Percentiles rank a stretch among this genome's conserved stretches.
These are phyloP conservation scores for Ogataea trehaloabstinens DNA, from an alignment of 805 yeast genomes.

Conservation along the genomic window DNA sequence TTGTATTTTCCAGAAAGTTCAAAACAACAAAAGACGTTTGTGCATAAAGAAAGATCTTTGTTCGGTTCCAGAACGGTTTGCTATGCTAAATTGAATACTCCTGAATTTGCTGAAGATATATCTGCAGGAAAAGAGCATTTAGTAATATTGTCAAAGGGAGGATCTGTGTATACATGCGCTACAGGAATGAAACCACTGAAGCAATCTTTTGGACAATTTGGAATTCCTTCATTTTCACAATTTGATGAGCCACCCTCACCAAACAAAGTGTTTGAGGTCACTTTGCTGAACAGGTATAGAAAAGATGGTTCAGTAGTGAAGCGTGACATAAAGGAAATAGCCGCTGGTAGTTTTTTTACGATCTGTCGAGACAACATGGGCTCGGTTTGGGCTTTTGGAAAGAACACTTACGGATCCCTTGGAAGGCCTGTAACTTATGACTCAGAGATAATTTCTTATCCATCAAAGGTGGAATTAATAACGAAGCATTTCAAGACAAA, in stretches of 20 bases:
- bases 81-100: slow-evolving; percentile 16
- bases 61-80: slow-evolving; percentile 13
- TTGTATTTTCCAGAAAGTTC: slow-evolving; percentile 33
- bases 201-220: slow-evolving; percentile 73
- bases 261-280: slow-evolving; percentile 51
- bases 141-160: slow-evolving; percentile 55
- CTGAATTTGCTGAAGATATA: slow-evolving; percentile 36
- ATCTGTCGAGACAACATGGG: slow-evolving; percentile 68
- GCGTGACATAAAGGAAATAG: slow-evolving; percentile 55
- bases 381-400: slow-evolving; percentile 81
- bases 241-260: slow-evolving; percentile 52
- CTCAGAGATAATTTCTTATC: slow-evolving; percentile 69
- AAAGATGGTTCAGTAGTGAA: slow-evolving; percentile 26
- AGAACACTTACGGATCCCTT: slow-evolving; percentile 80
- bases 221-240: slow-evolving; percentile 71
- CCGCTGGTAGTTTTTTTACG: slow-evolving; percentile 74
- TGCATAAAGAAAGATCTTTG: slow-evolving; percentile 11
- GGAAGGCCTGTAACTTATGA: slow-evolving; percentile 66
- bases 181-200: slow-evolving; percentile 50
- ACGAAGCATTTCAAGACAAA: slow-evolving; percentile 37
- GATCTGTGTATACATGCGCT: slow-evolving; percentile 60
- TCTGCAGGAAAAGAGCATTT: slow-evolving; percentile 68
- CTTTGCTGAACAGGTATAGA: slow-evolving; percentile 50
- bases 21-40: slow-evolving; percentile 18
- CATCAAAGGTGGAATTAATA: slow-evolving; percentile 49